Percentiles rank a stretch among this genome's conserved stretches.
These are phyloP conservation scores for Helminthosporium solani DNA, from an alignment of 2,329 filamentous ascomycete genomes.

Conservation along the genomic window DNA sequence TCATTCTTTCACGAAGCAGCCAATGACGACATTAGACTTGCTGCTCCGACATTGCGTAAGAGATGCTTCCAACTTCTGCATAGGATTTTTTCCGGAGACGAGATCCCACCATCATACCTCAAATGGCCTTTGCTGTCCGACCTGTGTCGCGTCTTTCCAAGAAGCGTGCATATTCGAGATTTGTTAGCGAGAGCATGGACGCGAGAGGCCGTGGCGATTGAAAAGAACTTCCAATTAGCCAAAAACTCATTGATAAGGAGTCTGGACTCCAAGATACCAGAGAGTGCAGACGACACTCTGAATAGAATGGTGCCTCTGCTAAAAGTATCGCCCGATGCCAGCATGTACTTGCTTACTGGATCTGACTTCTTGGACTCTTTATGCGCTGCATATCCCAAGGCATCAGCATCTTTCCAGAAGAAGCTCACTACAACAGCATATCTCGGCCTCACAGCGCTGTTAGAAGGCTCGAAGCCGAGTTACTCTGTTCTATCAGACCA, in stretches of 20 bases:
- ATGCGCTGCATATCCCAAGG: slow-evolving; percentile 63
- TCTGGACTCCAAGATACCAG: slow-evolving; percentile 64
- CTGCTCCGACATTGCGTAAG: slow-evolving; percentile 58
- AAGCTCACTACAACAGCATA: slow-evolving; percentile 73
- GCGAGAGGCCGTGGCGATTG: slow-evolving; percentile 52
- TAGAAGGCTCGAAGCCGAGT: slow-evolving; percentile 66
- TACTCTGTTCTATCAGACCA: slow-evolving; percentile 78
- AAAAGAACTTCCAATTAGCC: slow-evolving; percentile 57
- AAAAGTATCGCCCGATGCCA: slow-evolving; percentile 58
- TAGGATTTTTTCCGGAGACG: slow-evolving; percentile 54
- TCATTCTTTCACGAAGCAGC: slow-evolving; percentile 63
- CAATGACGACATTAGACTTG: slow-evolving; percentile 34
- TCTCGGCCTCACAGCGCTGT: slow-evolving; percentile 69
- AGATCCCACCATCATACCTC: slow-evolving; percentile 53
- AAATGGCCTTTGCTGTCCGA: slow-evolving; percentile 69
- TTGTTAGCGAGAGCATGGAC: slow-evolving; percentile 56
- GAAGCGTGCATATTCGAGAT: slow-evolving; percentile 56
- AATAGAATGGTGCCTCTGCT: slow-evolving; percentile 64
- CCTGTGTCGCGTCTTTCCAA: slow-evolving; percentile 66
- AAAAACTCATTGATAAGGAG: slow-evolving; percentile 64
- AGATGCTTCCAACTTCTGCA: slow-evolving; percentile 65
- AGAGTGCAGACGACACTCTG: slow-evolving; percentile 56
- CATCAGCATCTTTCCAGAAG: slow-evolving; percentile 63
- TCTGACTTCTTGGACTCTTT: slow-evolving; percentile 85
- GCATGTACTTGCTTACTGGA: slow-evolving; percentile 71